Percentiles rank a stretch among this genome's conserved stretches.
Evolutionary conservation across 768 basidiomycete genomes (phyloP).

Genomic region (Boletus rubroflammeus): DNA sequence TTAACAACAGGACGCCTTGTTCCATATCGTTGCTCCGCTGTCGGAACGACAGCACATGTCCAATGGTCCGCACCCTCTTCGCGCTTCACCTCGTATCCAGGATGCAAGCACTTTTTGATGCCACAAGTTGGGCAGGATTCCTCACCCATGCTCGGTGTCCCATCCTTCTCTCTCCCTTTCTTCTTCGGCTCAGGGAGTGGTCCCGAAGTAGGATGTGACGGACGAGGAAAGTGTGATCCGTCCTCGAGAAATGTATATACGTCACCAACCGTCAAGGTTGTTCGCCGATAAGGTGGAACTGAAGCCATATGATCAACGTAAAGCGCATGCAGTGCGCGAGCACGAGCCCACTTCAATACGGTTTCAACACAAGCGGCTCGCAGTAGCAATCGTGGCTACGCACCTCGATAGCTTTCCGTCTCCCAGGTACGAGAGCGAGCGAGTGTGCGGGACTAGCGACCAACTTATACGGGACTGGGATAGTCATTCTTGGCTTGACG

Average conservation of each 20-base stretch:
- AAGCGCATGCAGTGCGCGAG: slow-evolving; percentile 37
- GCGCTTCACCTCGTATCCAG: slow-evolving; percentile 19
- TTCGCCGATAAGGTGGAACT: slow-evolving; percentile 15
- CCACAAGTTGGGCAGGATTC: slow-evolving; percentile 28
- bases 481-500: slow-evolving; percentile 30
- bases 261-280: slow-evolving; percentile 37
- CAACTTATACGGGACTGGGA: slow-evolving; percentile 38
- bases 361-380: not conserved
- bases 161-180: slow-evolving; percentile 25
- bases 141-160: slow-evolving; percentile 18
- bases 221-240: slow-evolving; percentile 37
- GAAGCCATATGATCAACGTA: slow-evolving; percentile 32
- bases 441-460: slow-evolving; percentile 35
- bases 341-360: slow-evolving; percentile 40
- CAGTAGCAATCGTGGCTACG: slow-evolving; percentile 8
- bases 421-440: slow-evolving; percentile 36
- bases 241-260: slow-evolving; percentile 46
- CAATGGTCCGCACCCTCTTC: slow-evolving; percentile 18
- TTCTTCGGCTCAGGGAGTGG: slow-evolving; percentile 19
- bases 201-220: slow-evolving; percentile 11
- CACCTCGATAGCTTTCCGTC: slow-evolving; percentile 49
- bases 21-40: slow-evolving; percentile 18
- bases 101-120: slow-evolving; percentile 28
- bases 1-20: slow-evolving; percentile 18
- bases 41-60: slow-evolving; percentile 25